These are phyloP conservation scores for Rhytidiadelphus loreus DNA, from an alignment of 225 moss, liverwort and hornwort genomes.

Conservation along the genomic window DNA sequence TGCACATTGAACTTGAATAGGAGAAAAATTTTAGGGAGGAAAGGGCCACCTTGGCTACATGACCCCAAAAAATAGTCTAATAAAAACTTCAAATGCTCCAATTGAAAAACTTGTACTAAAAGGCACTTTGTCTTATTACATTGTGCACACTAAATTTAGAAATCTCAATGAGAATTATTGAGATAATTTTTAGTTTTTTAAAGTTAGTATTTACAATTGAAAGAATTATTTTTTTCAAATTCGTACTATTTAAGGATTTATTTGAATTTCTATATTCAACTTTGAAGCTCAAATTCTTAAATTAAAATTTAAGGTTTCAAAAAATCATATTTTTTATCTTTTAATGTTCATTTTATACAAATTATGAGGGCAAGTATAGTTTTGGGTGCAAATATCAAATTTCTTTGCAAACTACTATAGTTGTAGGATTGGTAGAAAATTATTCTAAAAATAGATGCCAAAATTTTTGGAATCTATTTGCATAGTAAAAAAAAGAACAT, in stretches of 20 bases:
- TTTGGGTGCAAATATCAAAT: not conserved
- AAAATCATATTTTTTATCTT: not conserved
- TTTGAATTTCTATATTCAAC: not conserved
- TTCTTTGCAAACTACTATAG: accelerated
- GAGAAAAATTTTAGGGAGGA: not conserved
- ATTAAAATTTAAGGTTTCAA: not conserved
- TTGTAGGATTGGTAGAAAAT: not conserved
- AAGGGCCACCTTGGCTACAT: not conserved
- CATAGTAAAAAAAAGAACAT: not conserved
- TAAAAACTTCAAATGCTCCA: not conserved
- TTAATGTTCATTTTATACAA: not conserved
- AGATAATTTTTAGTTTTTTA: not conserved
- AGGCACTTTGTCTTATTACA: accelerated
- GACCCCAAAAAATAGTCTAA: not conserved
- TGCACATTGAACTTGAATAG: not conserved
- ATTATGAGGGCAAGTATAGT: accelerated
- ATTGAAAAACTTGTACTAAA: not conserved
- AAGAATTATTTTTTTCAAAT: not conserved
- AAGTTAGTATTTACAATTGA: not conserved
- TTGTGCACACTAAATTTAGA: not conserved
- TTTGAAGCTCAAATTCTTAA: not conserved
- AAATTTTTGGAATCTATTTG: not conserved
- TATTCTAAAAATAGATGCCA: not conserved
- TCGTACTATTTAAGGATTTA: not conserved
- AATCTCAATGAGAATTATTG: not conserved